Evolutionary conservation across 257 asterid genomes (phyloP), one percentile per base, ranked within the genome.

Genomic region (Solanum chilense): DNA sequence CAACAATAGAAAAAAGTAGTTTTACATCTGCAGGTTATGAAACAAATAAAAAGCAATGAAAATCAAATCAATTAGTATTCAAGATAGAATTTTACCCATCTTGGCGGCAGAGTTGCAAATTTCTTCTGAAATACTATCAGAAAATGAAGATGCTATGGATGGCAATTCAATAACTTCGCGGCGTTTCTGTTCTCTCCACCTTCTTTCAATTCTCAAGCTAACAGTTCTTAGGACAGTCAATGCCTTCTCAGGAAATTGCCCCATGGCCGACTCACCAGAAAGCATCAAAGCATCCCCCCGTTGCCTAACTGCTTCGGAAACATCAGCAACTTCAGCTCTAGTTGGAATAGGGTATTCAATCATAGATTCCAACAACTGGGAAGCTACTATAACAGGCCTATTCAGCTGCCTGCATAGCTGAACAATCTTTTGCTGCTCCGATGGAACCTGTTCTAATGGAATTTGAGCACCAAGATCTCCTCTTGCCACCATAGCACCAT

Each of bases 191-290:
- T 97, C 99, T 87, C 99, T 97, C 98, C 99, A 96, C 98, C 98
- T 94, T 91, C 92, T 97, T 93, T 97, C 99, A 20, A 96, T 97
- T 91, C 99, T 95, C 92, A 97, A 89, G 88, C 99, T 96, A 82
- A 96, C 99, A 90, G 91, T 97, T 93, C 99, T 95, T 88, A 97
- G 85, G 70, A 97, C 99, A 47, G 94, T 91, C 95, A 96, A 90
- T 75, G 99, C 99, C 90, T 97, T 97, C 25, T 97, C 99, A 56
- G 99, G 99, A 88, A 70, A 96, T 91, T 93, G 99, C 45, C 99
- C 99, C 99, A 96, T 97, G 92, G 99, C 99, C 39, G 99, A 96
- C 91, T 97, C 99, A 83, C 99, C 99, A 27, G 99, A 97, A 41
- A 97, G 99, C 99, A 97, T 97, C 87, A 97, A 89, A 71, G 99